Conservation (phyloP, 2,329 filamentous ascomycete genomes). For the Clarireedia monteithiana region DNA sequence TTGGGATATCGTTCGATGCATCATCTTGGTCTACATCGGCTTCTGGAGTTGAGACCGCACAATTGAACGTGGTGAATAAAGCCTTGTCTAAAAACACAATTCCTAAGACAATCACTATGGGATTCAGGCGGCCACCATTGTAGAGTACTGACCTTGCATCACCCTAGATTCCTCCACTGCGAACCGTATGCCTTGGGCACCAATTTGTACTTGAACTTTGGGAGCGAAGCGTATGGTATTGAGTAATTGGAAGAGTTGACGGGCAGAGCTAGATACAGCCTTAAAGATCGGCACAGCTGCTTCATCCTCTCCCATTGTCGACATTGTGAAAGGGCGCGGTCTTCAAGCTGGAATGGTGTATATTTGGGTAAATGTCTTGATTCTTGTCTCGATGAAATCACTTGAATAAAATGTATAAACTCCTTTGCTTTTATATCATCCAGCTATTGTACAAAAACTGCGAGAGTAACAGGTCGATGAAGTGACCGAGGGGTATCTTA, state of each 20-base stretch:
- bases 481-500: slow-evolving; percentile 34
- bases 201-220: slow-evolving; percentile 64
- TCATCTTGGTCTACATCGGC: slow-evolving; percentile 33
- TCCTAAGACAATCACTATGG: slow-evolving; percentile 34
- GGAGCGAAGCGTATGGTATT: slow-evolving; percentile 50
- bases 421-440: slow-evolving; percentile 25
- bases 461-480: slow-evolving; percentile 18
- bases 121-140: too few relatives aligned
- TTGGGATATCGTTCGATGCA: slow-evolving; percentile 43
- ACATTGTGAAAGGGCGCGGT: slow-evolving; percentile 19
- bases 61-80: slow-evolving; percentile 80
- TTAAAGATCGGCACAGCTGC: slow-evolving; percentile 51
- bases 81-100: slow-evolving; percentile 80
- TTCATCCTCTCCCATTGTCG: slow-evolving; percentile 19
- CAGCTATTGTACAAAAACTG: slow-evolving; percentile 28
- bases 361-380: neutral
- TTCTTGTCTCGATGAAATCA: slow-evolving; percentile 11
- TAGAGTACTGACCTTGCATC: slow-evolving; percentile 67
- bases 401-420: slow-evolving; percentile 13
- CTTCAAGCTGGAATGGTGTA: neutral
- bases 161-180: slow-evolving; percentile 81
- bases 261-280: slow-evolving; percentile 69
- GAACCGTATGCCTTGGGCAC: slow-evolving; percentile 77
- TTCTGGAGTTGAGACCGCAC: slow-evolving; percentile 43
- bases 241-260: slow-evolving; percentile 60